A percentile compares a stretch with the other conserved stretches of the same genome.
phyloP scores from a whole-genome alignment of 2,329 filamentous ascomycete species.

The Penicillium rolfsii region DNA sequence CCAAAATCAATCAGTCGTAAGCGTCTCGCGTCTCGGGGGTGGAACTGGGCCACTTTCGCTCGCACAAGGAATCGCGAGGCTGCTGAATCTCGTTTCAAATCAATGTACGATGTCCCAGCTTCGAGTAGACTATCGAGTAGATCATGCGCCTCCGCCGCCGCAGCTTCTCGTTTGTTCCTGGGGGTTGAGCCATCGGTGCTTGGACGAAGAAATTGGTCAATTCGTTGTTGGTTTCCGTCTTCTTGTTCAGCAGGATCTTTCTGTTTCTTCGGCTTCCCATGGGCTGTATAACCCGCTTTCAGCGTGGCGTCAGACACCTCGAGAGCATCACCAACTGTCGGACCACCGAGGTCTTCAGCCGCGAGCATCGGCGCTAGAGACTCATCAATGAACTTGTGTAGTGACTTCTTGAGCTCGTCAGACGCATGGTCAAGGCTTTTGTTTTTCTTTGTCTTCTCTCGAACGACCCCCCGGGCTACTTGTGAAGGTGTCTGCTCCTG shows the following conservation, averaged over 20 bases:
- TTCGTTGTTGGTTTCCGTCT: constrained; percentile 50
- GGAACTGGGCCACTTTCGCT: constrained; percentile 60
- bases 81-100: constrained; percentile 55
- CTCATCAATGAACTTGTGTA: constrained; percentile 72
- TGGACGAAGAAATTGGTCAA: constrained; percentile 55
- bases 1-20: constrained; percentile 59
- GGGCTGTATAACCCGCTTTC: constrained; percentile 57
- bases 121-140: constrained; percentile 54
- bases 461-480: constrained; percentile 64
- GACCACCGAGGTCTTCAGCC: constrained; percentile 80
- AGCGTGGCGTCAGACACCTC: constrained; percentile 62
- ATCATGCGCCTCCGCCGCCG: constrained; percentile 52
- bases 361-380: constrained; percentile 75
- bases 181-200: constrained; percentile 33
- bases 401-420: constrained; percentile 61
- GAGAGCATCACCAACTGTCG: constrained; percentile 75
- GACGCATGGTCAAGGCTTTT: constrained; percentile 64
- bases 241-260: constrained; percentile 36
- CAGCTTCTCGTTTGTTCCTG: constrained; percentile 52
- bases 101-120: constrained; percentile 52
- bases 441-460: constrained; percentile 63
- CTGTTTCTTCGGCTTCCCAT: constrained; percentile 52
- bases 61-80: constrained; percentile 58
- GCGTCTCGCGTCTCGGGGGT: constrained; percentile 57
- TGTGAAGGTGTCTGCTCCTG: constrained; percentile 64